phyloP scores from a whole-genome alignment of 768 basidiomycete species.

The Trametes cinnabarina region DNA sequence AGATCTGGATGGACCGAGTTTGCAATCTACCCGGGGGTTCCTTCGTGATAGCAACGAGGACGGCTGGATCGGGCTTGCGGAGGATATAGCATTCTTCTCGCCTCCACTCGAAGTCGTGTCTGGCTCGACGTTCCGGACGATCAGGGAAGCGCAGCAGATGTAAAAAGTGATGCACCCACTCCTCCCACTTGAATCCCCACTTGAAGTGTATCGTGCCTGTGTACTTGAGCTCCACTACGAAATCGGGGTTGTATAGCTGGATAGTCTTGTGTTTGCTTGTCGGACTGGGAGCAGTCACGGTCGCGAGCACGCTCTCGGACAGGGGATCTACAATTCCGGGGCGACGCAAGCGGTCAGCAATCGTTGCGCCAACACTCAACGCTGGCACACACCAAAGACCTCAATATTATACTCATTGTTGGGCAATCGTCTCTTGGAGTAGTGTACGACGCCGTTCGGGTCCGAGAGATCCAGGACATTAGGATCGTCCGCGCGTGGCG shows the following conservation, averaged over 20 bases:
- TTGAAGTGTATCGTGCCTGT: slow-evolving; percentile 72
- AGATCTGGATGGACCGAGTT: slow-evolving; percentile 65
- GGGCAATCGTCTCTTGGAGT: slow-evolving; percentile 63
- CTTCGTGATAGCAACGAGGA: slow-evolving; percentile 78
- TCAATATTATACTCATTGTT: slow-evolving; percentile 60
- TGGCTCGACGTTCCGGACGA: slow-evolving; percentile 27
- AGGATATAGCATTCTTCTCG: slow-evolving; percentile 80
- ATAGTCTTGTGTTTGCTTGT: slow-evolving; percentile 72
- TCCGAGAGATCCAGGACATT: slow-evolving; percentile 71
- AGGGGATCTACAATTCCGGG: slow-evolving; percentile 53
- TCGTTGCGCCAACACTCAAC: neutral
- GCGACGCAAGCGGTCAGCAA: neutral
- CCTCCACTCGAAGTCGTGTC: slow-evolving; percentile 85
- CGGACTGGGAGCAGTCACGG: slow-evolving; percentile 60
- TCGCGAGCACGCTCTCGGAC: slow-evolving; percentile 68
- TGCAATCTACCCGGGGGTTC: slow-evolving; percentile 67
- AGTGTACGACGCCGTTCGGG: slow-evolving; percentile 59
- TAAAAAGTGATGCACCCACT: slow-evolving; percentile 46
- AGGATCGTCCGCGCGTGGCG: slow-evolving; percentile 56
- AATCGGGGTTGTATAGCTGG: slow-evolving; percentile 73
- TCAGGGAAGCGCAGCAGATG: neutral
- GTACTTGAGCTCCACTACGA: slow-evolving; percentile 66
- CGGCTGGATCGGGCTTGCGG: slow-evolving; percentile 84
- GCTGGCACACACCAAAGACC: slow-evolving; percentile 53
- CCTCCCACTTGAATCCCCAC: slow-evolving; percentile 83